Conservation (phyloP, 2,329 filamentous ascomycete genomes). For the Hypoxylon sp. region DNA sequence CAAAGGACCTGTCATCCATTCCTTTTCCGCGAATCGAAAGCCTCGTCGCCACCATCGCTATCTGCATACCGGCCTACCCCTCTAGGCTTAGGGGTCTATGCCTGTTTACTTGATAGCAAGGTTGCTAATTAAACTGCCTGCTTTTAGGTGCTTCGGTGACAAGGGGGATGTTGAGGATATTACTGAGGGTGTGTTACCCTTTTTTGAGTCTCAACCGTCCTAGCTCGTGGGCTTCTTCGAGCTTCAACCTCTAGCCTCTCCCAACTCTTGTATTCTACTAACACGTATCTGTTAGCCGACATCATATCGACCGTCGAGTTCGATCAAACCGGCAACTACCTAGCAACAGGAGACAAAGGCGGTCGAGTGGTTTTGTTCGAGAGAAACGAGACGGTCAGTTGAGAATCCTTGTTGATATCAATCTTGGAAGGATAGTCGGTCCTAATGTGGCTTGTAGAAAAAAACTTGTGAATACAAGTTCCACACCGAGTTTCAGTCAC, state of each 20-base stretch:
- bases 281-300: slow-evolving; percentile 70
- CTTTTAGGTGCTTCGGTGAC: slow-evolving; percentile 92
- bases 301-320: slow-evolving; percentile 94
- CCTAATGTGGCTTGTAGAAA: slow-evolving; percentile 72
- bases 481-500: slow-evolving; percentile 99
- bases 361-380: slow-evolving; percentile 88
- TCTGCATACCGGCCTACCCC: not conserved
- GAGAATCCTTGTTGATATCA: slow-evolving; percentile 3
- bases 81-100: not conserved
- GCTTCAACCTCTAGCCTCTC: not conserved
- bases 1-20: slow-evolving; percentile 24
- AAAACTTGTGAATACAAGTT: slow-evolving; percentile 99
- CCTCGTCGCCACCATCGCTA: slow-evolving; percentile 6
- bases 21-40: slow-evolving; percentile 32
- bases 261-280: too few species aligned
- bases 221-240: not conserved
- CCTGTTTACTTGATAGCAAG: slow-evolving; percentile 3
- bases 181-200: slow-evolving; percentile 80
- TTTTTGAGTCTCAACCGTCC: not conserved
- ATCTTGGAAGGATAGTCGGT: not conserved
- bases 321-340: slow-evolving; percentile 89
- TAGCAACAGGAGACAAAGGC: slow-evolving; percentile 91
- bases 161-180: slow-evolving; percentile 99
- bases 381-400: slow-evolving; percentile 91
- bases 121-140: slow-evolving; percentile 47